These are phyloP conservation scores for Pseudocercospora vitis DNA, from an alignment of 2,329 filamentous ascomycete genomes.

Conservation along the genomic window DNA sequence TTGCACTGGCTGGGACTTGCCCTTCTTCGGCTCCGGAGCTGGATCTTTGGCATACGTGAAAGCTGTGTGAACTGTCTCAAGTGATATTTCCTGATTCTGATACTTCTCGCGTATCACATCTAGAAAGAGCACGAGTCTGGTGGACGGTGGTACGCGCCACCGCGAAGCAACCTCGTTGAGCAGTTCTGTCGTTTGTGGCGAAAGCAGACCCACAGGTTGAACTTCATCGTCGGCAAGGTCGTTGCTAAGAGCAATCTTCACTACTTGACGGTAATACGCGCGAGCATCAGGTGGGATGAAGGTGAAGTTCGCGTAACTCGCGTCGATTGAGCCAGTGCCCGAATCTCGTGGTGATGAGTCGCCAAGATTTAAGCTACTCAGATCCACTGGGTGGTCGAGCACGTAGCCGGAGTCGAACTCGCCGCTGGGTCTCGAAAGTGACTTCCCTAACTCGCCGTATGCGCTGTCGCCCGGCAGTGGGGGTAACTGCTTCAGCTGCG, in stretches of 20 bases:
- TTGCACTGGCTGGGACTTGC: constrained; percentile 32
- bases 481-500: constrained; percentile 30
- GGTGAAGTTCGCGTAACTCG: constrained; percentile 60
- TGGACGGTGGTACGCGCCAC: constrained; percentile 85
- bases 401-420: constrained; percentile 52
- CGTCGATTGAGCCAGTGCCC: constrained; percentile 34
- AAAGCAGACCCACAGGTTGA: constrained; percentile 57
- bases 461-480: constrained; percentile 31
- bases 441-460: constrained; percentile 47
- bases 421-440: constrained; percentile 46
- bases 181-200: constrained; percentile 76
- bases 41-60: constrained; percentile 80
- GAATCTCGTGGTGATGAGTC: constrained; percentile 47
- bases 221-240: constrained; percentile 59
- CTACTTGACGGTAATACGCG: constrained; percentile 76
- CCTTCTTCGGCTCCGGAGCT: constrained; percentile 54
- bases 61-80: constrained; percentile 78
- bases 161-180: constrained; percentile 80
- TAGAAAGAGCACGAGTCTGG: constrained; percentile 75
- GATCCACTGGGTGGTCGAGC: constrained; percentile 67
- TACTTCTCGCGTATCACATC: constrained; percentile 86
- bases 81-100: constrained; percentile 74
- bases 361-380: constrained; percentile 64
- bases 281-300: constrained; percentile 87
- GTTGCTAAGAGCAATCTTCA: constrained; percentile 70